These are phyloP conservation scores for Jacaranda copaia DNA, from an alignment of 257 asterid genomes.

Conservation along the genomic window DNA sequence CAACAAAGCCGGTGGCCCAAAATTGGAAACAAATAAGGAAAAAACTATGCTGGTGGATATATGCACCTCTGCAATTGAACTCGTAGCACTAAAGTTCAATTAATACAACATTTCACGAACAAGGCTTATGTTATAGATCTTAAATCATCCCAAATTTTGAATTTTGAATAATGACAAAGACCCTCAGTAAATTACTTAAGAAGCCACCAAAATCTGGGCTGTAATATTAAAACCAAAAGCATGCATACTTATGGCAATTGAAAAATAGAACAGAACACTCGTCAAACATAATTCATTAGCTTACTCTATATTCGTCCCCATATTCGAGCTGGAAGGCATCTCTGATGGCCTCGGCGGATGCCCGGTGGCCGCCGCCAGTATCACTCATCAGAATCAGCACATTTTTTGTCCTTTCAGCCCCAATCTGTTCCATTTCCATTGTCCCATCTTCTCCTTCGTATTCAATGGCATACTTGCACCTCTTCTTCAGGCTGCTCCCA, in stretches of 20 bases:
- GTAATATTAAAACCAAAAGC: background rate
- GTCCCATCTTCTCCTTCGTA: conserved; percentile 65
- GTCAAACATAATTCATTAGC: background rate
- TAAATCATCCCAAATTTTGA: background rate
- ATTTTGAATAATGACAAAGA: background rate
- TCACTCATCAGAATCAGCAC: conserved; percentile 94
- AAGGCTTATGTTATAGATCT: background rate
- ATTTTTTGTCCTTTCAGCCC: conserved; percentile 84
- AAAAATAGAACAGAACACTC: background rate
- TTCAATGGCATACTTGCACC: conserved; percentile 52
- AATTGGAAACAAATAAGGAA: too few species aligned
- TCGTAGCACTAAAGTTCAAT: background rate
- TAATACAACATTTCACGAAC: background rate
- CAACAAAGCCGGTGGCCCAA: too few species aligned
- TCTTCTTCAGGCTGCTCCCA: conserved; percentile 56
- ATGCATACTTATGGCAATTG: background rate
- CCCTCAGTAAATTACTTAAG: background rate
- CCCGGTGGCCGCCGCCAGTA: conserved; percentile 85
- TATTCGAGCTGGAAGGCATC: conserved; percentile 49
- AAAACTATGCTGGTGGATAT: too few species aligned
- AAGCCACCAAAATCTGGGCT: conserved; percentile 6
- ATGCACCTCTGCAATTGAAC: background rate
- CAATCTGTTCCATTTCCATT: conserved; percentile 85
- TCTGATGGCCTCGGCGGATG: conserved; percentile 56
- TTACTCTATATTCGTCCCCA: conserved; percentile 53